Evolutionary conservation across 2,329 filamentous ascomycete genomes (phyloP).

Genomic region (Paecilomyces niveus): DNA sequence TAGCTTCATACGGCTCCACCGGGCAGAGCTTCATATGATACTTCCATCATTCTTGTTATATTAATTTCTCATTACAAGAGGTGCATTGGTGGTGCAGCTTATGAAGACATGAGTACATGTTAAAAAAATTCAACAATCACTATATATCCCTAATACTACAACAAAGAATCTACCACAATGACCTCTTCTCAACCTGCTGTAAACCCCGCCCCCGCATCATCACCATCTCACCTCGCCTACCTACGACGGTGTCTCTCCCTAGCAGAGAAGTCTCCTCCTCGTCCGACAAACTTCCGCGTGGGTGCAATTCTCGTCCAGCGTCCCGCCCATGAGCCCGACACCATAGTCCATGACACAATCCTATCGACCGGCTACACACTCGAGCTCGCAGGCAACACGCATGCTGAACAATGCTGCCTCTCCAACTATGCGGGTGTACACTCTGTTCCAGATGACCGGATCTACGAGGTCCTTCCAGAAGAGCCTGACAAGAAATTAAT

Average conservation of each 20-base stretch:
- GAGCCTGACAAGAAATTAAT: slow-evolving; percentile 42
- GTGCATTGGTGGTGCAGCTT: not conserved
- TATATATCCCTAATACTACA: not conserved
- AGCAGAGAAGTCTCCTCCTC: slow-evolving; percentile 72
- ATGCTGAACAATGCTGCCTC: slow-evolving; percentile 90
- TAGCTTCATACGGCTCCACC: slow-evolving; percentile 15
- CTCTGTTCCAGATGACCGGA: slow-evolving; percentile 25
- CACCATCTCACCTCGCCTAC: slow-evolving; percentile 37
- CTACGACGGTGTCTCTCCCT: slow-evolving; percentile 69
- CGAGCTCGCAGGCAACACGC: slow-evolving; percentile 86
- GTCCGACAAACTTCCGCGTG: slow-evolving; percentile 87
- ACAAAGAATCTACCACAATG: slow-evolving; percentile 2
- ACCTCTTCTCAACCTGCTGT: slow-evolving; percentile 6
- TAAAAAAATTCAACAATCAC: not conserved
- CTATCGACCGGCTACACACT: slow-evolving; percentile 83
- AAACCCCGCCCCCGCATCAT: slow-evolving; percentile 6
- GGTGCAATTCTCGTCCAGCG: slow-evolving; percentile 71
- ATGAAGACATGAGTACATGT: not conserved
- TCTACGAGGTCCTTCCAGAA: slow-evolving; percentile 34
- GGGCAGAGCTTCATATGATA: slow-evolving; percentile 3
- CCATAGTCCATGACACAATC: slow-evolving; percentile 41
- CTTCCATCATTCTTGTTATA: not conserved
- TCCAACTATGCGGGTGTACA: slow-evolving; percentile 51
- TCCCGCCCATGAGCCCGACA: slow-evolving; percentile 16
- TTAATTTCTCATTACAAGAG: not conserved